Percentiles rank a stretch among this genome's conserved stretches.
phyloP scores from a whole-genome alignment of 768 basidiomycete genomes.

The Mycena vitilis region DNA sequence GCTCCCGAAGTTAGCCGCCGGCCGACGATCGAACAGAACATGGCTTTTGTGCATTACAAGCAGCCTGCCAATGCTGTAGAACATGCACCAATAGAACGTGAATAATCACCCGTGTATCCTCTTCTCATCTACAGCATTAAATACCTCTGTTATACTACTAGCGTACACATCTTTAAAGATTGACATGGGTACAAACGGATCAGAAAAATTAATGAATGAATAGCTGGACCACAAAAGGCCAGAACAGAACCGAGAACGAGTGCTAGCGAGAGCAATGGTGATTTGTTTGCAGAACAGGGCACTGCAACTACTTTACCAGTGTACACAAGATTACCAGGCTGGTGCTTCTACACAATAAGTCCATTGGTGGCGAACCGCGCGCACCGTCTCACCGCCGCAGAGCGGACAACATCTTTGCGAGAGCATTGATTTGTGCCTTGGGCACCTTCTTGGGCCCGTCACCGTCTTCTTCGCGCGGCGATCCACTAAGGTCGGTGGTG shows the following conservation, averaged over 20 bases:
- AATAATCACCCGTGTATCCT: constrained; percentile 15
- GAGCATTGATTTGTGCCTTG: constrained; percentile 88
- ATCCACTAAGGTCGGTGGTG: constrained; percentile 71
- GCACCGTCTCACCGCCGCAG: constrained; percentile 67
- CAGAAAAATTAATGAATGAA: constrained; percentile 36
- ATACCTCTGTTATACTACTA: constrained; percentile 39
- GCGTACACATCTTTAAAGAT: constrained; percentile 34
- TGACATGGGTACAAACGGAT: constrained; percentile 34
- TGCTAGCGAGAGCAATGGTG: constrained; percentile 33
- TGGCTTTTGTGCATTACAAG: constrained; percentile 79
- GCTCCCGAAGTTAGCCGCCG: constrained; percentile 60
- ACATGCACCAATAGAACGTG: constrained; percentile 24
- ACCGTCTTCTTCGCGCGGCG: constrained; percentile 55
- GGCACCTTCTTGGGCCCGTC: constrained; percentile 80
- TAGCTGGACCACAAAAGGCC: constrained; percentile 39
- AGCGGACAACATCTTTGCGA: constrained; percentile 93
- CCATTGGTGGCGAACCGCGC: constrained; percentile 35
- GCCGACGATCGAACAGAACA: constrained; percentile 85
- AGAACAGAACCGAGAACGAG: constrained; percentile 34
- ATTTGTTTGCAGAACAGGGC: constrained; percentile 42
- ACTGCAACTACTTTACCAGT: constrained; percentile 64
- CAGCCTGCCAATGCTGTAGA: constrained; percentile 48
- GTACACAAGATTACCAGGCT: constrained; percentile 53
- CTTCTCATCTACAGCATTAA: constrained; percentile 29
- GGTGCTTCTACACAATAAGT: constrained; percentile 40